Evolutionary conservation across 768 basidiomycete species (phyloP).

Genomic region (Mycena chlorophos): DNA sequence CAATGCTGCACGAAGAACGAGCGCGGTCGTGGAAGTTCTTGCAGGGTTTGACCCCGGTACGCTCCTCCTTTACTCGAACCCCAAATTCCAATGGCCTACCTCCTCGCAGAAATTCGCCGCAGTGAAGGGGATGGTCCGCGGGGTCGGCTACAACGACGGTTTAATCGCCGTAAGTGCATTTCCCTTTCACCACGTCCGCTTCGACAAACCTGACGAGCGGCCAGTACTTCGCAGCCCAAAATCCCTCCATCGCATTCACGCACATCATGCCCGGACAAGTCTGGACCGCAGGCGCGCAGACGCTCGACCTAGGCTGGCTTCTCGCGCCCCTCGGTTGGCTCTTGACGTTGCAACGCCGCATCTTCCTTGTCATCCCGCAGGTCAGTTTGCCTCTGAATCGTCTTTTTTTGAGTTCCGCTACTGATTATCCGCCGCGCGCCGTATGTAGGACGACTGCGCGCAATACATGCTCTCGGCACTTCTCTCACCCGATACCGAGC

Average conservation of each 20-base stretch:
- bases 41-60: constrained; percentile 21
- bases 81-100: constrained; percentile 30
- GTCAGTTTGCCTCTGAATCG: not conserved
- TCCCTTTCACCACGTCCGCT: not conserved
- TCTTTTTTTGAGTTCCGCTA: not conserved
- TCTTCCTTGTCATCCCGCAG: not conserved
- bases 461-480: constrained; percentile 24
- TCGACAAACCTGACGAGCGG: constrained; percentile 2
- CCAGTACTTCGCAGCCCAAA: constrained; percentile 21
- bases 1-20: constrained; percentile 33
- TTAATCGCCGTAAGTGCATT: constrained; percentile 28
- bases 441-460: constrained; percentile 16
- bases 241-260: constrained; percentile 22
- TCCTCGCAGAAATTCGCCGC: constrained; percentile 29
- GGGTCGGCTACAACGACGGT: constrained; percentile 31
- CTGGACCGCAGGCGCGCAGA: constrained; percentile 9
- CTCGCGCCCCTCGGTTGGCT: not conserved
- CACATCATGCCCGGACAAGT: constrained; percentile 26
- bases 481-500: not conserved
- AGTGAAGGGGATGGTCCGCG: constrained; percentile 19
- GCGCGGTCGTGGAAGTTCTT: constrained; percentile 30
- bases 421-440: not conserved
- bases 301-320: not conserved
- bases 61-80: not conserved
- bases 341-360: not conserved